Evolutionary conservation across 1,139 yeast genomes (phyloP), one percentile per base, ranked within the genome.

Genomic region (Blastobotrys indianensis): DNA sequence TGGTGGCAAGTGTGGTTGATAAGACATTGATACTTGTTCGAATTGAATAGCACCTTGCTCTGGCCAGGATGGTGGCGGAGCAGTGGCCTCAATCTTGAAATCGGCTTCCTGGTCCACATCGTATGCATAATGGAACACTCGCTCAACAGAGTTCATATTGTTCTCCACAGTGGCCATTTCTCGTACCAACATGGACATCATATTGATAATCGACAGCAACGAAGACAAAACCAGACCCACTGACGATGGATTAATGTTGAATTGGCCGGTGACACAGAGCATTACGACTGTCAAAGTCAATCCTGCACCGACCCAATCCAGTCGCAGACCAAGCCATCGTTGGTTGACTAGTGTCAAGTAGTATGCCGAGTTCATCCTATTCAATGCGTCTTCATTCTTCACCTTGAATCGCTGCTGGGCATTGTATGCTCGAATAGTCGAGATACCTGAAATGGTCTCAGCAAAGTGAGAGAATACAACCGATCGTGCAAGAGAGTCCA

Each of bases 91-190:
- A 44, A 73, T 77, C 35, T 63, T 66, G 37, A 32, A 35, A 11
- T 30, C 41, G 0, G 82, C 80, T 58, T 83, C 92, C 54, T 74
- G 76, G 0, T 83, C 85, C 46, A 86, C 65, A 29, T 82, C 80
- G 20, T 73, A 71, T 0, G 90, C 92, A 63, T 85, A 85, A 47
- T 80, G 76, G 51, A 78, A 74, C 44, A 87, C 65, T 61, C 96
- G 75, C 66, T 87, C 95, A n/a, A 82, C 92, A 6, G 94, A 80
- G 58, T 84, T 85, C 87, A 86, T 76, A 59, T 82, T 83, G 64
- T 84, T 85, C 61, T 86, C 95, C 29, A 83, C 77, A 58, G 80
- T 81, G 0, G 94, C 84, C 62, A 66, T 20, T 63, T 73, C 66
- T 60, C 81, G 53, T 39, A 63, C 70, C 55, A 64, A 67, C 66